Evolutionary conservation across 768 basidiomycete species (phyloP).

Genomic region (Auricularia sp.): DNA sequence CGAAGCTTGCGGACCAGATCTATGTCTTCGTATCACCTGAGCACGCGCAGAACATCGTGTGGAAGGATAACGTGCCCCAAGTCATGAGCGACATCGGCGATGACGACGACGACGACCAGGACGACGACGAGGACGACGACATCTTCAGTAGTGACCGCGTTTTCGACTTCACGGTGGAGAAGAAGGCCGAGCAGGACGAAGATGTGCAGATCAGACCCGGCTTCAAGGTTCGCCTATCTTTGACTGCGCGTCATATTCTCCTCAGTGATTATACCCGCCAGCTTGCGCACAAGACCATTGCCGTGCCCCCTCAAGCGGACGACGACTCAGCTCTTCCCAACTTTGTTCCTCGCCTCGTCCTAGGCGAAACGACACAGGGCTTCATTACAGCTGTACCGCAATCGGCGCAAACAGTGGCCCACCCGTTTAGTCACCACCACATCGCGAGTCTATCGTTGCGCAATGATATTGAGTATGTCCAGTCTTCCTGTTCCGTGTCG

Average conservation of each 20-base stretch:
- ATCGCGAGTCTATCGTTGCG: too few relatives aligned
- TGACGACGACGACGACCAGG: conserved; percentile 16
- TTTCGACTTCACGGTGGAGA: conserved; percentile 43
- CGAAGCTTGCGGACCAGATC: conserved; percentile 48
- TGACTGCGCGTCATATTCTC: neutral
- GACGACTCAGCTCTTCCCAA: neutral
- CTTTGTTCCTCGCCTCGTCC: conserved; percentile 23
- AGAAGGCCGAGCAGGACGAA: conserved; percentile 48
- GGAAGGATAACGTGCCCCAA: conserved; percentile 21
- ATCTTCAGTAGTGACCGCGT: conserved; percentile 33
- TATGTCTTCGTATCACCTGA: conserved; percentile 40
- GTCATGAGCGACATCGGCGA: conserved; percentile 16
- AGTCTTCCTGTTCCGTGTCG: too few relatives aligned
- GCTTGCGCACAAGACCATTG: conserved; percentile 6
- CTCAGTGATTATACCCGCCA: neutral
- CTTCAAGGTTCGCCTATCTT: conserved; percentile 30
- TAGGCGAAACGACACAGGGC: conserved; percentile 33
- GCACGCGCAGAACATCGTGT: conserved; percentile 37
- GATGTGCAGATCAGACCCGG: conserved; percentile 33
- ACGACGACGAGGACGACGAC: conserved; percentile 24
- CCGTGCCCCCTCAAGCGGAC: neutral
- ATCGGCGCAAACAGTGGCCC: neutral
- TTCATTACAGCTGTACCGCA: conserved; percentile 27
- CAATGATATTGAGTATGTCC: neutral
- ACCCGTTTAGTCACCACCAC: too few relatives aligned